These are phyloP conservation scores for Phytophthora podocarpi DNA, from an alignment of 352 stramenopile genomes.

Conservation along the genomic window DNA sequence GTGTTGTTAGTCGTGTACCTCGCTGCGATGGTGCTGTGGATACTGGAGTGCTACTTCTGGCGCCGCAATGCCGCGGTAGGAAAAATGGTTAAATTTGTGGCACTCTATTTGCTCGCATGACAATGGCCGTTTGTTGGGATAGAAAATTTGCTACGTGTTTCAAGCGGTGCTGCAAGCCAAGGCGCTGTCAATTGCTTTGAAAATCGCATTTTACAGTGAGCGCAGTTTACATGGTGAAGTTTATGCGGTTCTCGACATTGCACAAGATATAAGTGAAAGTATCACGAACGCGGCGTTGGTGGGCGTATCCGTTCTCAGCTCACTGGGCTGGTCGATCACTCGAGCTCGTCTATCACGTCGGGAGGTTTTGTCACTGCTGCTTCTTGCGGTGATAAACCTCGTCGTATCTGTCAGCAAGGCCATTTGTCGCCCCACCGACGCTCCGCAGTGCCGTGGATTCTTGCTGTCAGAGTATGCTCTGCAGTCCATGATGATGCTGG, in stretches of 20 bases:
- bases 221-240: slow-evolving; percentile 43
- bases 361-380: slow-evolving; percentile 42
- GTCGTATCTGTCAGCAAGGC: slow-evolving; percentile 51
- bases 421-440: slow-evolving; percentile 42
- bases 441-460: slow-evolving; percentile 58
- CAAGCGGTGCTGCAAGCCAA: slow-evolving; percentile 59
- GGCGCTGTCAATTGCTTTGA: slow-evolving; percentile 49
- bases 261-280: slow-evolving; percentile 46
- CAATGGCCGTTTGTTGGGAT: not conserved
- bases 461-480: slow-evolving; percentile 71
- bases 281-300: slow-evolving; percentile 43
- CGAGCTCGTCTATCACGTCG: slow-evolving; percentile 45
- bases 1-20: slow-evolving; percentile 53
- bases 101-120: no score
- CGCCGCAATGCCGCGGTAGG: slow-evolving; percentile 49
- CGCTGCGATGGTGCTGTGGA: slow-evolving; percentile 48
- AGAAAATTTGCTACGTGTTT: slow-evolving; percentile 64
- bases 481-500: slow-evolving; percentile 69
- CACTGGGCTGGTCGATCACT: slow-evolving; percentile 73
- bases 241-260: slow-evolving; percentile 35
- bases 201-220: slow-evolving; percentile 59
- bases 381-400: slow-evolving; percentile 49
- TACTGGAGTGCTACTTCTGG: slow-evolving; percentile 48
- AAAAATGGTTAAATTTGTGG: not conserved
- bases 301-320: slow-evolving; percentile 48